Base-by-base conservation (phyloP, 208 protist species). In the Strigomonas culicis region DNA sequence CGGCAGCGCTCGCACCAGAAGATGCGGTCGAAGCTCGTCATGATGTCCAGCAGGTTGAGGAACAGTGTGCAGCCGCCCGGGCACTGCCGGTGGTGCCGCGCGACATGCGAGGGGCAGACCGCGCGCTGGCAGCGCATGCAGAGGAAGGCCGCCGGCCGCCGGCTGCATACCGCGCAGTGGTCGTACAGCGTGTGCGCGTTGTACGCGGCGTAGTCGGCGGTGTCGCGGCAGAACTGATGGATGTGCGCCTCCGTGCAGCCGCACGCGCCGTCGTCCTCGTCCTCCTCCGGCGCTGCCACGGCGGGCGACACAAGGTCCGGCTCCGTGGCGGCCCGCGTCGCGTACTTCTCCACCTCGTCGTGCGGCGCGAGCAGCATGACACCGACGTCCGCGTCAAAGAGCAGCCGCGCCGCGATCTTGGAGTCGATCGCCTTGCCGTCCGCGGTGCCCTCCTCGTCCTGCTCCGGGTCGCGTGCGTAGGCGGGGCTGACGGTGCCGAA, bases 1-100 rank as follows among this genome's bases (percentile, higher is more conserved):
- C 59, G 50, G 39, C 86, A 92, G 66, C 68, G 71, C 63, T 92
- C 86, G 59, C 86, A 92, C 86, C 86, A 92, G 51, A 89, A 92
- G 41, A 89, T 75, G 41, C 86, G 79, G 55, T 88, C 77, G 56
- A 80, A 92, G 72, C 80, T 88, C 27, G 72, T 86, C 76, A 80
- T 87, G 59, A 92, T 86, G 59, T 92, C 86, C 13, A 84, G 74
- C n/a, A 80, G 46, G 50, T 92, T 92, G 11, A 92, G 2, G 63
- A 85, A 92, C 15, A 92, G 72, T 13, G 76, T 82, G 58, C 85
- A 92, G 25, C 58, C 28, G 31, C 39, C 43, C n/a, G 74, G 61
- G 49, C 71, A 68, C 22, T 66, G 63, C 11, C 59, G 43, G 66
- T 85, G 72, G 56, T 92, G 86, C 15, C 53, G 63, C 41, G 52